phyloP scores from a whole-genome alignment of 2,329 filamentous ascomycete genomes.

The Pezizomycotina sp. region DNA sequence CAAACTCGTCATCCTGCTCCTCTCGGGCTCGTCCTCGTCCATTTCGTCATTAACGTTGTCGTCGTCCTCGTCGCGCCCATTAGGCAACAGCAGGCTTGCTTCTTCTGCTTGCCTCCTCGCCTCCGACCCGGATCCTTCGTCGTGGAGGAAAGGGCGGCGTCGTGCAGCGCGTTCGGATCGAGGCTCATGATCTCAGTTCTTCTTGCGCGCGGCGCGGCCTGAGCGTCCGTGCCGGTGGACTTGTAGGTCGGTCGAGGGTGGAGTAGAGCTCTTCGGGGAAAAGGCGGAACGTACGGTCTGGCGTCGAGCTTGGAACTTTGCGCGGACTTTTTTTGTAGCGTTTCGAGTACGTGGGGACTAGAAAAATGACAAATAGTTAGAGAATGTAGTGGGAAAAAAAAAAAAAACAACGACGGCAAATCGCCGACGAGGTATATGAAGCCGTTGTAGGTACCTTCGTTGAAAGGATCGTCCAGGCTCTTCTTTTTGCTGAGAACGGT shows the following conservation, averaged over 20 bases:
- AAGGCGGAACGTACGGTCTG: constrained; percentile 25
- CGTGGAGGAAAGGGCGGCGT: not conserved
- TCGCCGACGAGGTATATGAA: too few relatives aligned
- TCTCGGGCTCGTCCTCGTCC: constrained; percentile 22
- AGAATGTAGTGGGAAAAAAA: too few relatives aligned
- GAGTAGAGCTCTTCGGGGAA: constrained; percentile 24
- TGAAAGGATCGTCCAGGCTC: constrained; percentile 25
- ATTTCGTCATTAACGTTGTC: constrained; percentile 22
- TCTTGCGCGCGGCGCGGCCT: not conserved
- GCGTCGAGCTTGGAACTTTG: constrained; percentile 25
- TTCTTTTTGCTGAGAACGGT: constrained; percentile 24
- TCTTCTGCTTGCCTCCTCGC: constrained; percentile 20
- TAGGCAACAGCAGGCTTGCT: constrained; percentile 15
- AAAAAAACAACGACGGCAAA: too few relatives aligned
- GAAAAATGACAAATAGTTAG: too few relatives aligned
- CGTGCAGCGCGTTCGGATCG: not conserved
- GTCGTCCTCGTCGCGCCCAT: constrained; percentile 26
- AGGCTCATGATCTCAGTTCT: not conserved
- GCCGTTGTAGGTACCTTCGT: too few relatives aligned
- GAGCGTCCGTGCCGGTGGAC: not conserved
- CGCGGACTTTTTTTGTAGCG: constrained; percentile 23
- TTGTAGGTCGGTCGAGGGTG: constrained; percentile 19
- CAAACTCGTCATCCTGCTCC: constrained; percentile 24
- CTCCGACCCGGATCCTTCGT: constrained; percentile 20
- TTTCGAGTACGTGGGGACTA: constrained; percentile 23